Conservation (phyloP, 768 basidiomycete genomes). For the Serpula lacrymans region DNA sequence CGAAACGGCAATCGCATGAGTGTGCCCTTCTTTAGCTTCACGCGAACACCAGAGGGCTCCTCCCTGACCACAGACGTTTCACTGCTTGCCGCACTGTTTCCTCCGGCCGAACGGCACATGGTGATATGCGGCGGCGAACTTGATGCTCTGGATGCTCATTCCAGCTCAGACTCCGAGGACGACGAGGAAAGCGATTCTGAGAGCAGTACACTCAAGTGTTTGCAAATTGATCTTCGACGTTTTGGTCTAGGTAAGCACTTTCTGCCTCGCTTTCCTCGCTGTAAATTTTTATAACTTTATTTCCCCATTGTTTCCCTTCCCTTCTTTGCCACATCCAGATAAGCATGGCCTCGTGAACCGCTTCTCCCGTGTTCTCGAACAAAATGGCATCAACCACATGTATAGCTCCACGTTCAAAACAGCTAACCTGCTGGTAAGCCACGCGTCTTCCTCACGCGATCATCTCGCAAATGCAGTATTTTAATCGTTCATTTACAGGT, state of each 20-base stretch:
- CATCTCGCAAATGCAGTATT: background rate
- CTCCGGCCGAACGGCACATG: conserved; percentile 67
- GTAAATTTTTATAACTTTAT: no score
- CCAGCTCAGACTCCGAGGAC: conserved; percentile 38
- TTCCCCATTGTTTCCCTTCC: conserved; percentile 6
- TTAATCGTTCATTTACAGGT: conserved; percentile 33
- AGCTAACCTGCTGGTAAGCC: conserved; percentile 66
- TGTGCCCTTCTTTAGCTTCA: conserved; percentile 82
- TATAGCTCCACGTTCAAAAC: conserved; percentile 84
- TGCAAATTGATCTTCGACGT: conserved; percentile 71
- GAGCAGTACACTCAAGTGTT: conserved; percentile 52
- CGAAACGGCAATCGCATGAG: conserved; percentile 6
- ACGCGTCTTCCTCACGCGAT: conserved; percentile 11
- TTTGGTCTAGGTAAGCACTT: conserved; percentile 61
- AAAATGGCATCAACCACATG: conserved; percentile 77
- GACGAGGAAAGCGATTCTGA: conserved; percentile 27
- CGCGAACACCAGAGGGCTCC: conserved; percentile 71
- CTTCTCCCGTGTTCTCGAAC: conserved; percentile 69
- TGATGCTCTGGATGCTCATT: conserved; percentile 49
- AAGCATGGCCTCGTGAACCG: conserved; percentile 76
- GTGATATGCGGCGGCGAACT: conserved; percentile 71
- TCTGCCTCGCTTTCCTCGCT: conserved; percentile 1
- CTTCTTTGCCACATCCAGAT: conserved; percentile 39
- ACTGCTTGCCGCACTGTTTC: conserved; percentile 67
- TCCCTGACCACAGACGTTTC: conserved; percentile 71